Base-by-base conservation (phyloP, 345 rosid species). In the Abelmoschus esculentus region DNA sequence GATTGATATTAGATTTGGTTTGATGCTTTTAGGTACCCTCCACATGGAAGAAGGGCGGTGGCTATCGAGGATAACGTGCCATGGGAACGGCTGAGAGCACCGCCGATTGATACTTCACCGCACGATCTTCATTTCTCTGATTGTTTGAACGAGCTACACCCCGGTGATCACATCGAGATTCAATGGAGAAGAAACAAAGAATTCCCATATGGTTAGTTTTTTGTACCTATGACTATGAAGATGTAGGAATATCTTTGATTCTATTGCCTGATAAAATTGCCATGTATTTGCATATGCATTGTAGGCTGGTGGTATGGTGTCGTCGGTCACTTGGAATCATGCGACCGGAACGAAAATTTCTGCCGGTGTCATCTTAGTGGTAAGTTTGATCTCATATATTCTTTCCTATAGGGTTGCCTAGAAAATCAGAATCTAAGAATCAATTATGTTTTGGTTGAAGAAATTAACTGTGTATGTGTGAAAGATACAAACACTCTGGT, bases 221-320 rank as follows among this genome's bases (percentile, higher is more conserved):
- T 42, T 6, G 44, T n/a, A 9, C n/a, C 22, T 47, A 29, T 36
- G 40, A 36, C 22, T 47, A 29, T 36, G 40, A 36, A 36, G 40
- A 6, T 36, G 40, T 36, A 36, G 40, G 40, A 36, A 36, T 36
- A 36, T 36, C 7, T 6, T 36, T 36, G 7, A 5, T 36, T 36
- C 40, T 36, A 6, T 36, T 36, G 40, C 40, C 40, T 36, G 40
- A 36, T 36, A 36, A 36, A 36, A 36, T 36, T 36, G 40, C 40
- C 40, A 3, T 29, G 2, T 29, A 29, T 29, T 29, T 29, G 32
- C 32, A 42, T 46, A 12, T 46, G 52, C 57, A 38, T 42, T 77
- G 77, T 86, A 93, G 97, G 98, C 66, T 93, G 98, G 98, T 93
- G 98, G 98, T 93, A 89, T 75, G 89, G 95, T 73, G 77, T 86